Evolutionary conservation across 108 stramenopile species (phyloP).

Genomic region (Skeletonema tropicum): DNA sequence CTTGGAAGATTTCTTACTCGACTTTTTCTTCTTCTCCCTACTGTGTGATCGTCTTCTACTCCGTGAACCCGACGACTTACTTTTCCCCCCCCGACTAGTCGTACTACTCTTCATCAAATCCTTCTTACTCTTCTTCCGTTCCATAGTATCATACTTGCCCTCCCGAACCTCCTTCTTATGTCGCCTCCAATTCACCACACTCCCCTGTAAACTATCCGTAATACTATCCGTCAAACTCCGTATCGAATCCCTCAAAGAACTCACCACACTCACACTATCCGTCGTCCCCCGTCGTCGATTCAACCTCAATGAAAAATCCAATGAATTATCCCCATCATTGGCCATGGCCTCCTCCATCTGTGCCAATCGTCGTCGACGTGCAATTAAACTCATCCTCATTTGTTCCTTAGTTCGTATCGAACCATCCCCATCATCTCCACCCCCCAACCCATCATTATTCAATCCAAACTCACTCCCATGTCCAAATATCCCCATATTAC

Average conservation of each 20-base stretch:
- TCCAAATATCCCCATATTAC: background rate
- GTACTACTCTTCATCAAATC: conserved; percentile 17
- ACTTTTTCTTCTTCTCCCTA: conserved; percentile 1
- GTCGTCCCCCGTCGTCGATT: background rate
- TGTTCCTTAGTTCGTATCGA: background rate
- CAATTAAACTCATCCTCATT: conserved; percentile 10
- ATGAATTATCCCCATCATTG: background rate
- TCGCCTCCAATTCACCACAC: conserved; percentile 11
- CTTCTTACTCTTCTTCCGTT: conserved; percentile 13
- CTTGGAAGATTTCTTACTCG: conserved; percentile 5
- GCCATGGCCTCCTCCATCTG: conserved; percentile 10
- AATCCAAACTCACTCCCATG: background rate
- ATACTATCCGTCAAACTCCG: conserved; percentile 19
- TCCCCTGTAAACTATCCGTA: conserved; percentile 20
- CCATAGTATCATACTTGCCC: background rate
- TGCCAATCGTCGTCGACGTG: conserved; percentile 5
- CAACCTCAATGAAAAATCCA: conserved; percentile 1
- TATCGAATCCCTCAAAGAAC: conserved; percentile 15
- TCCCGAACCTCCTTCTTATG: conserved; percentile 6
- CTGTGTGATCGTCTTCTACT: background rate
- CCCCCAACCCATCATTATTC: background rate
- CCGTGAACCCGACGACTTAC: conserved; percentile 1
- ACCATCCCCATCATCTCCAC: background rate
- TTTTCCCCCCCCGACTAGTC: conserved; percentile 2
- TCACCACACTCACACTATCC: background rate